Evolutionary conservation across 2,329 filamentous ascomycete species (phyloP).

Genomic region (Colletotrichum eleusines): DNA sequence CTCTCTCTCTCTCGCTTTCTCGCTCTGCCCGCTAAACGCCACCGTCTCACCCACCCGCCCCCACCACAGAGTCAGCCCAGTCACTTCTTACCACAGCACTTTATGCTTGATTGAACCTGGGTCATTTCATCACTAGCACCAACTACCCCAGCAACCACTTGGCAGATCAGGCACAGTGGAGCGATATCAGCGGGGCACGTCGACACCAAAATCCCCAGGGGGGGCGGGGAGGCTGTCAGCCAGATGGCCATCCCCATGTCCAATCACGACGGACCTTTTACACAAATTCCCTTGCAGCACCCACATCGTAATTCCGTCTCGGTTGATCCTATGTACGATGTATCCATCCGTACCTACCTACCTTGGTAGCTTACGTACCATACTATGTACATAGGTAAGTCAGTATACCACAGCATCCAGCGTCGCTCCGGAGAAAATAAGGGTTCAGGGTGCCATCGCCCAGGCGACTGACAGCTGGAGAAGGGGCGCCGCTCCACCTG

Average conservation of each 20-base stretch:
- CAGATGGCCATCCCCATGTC: neutral
- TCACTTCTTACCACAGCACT: neutral
- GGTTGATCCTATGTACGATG: too few species aligned
- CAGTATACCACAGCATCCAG: too few species aligned
- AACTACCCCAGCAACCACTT: conserved; percentile 27
- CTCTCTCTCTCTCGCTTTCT: neutral
- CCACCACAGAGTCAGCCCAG: neutral
- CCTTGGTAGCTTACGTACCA: too few species aligned
- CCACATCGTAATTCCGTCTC: conserved; percentile 25
- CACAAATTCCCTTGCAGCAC: conserved; percentile 10
- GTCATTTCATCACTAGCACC: conserved; percentile 36
- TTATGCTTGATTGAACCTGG: conserved; percentile 33
- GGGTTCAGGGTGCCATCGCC: neutral
- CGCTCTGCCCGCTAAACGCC: conserved; percentile 18
- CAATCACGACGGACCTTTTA: conserved; percentile 17
- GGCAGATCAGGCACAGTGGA: conserved; percentile 37
- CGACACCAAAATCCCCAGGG: conserved; percentile 22
- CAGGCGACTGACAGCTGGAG: neutral
- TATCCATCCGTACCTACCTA: too few species aligned
- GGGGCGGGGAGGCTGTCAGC: conserved; percentile 1
- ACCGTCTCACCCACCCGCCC: conserved; percentile 9
- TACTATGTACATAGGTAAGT: too few species aligned
- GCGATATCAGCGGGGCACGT: conserved; percentile 16
- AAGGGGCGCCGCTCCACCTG: neutral
- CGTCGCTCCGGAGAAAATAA: too few species aligned